These are phyloP conservation scores for Saccharomycopsis hybrid DNA, from an alignment of 1,139 yeast genomes.

Conservation along the genomic window DNA sequence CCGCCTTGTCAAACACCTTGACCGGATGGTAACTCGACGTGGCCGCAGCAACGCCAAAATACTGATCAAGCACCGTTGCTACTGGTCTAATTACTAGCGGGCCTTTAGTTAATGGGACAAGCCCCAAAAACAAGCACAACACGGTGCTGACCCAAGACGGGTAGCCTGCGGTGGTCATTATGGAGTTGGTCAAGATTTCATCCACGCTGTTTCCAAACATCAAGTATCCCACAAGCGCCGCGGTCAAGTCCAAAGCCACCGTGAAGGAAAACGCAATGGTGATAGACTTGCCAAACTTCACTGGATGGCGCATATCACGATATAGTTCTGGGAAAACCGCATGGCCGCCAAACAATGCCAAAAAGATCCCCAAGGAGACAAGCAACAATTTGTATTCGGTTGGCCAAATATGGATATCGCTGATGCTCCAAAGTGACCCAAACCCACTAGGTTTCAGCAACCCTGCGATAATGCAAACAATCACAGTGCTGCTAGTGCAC, in stretches of 20 bases:
- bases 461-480: constrained; percentile 58
- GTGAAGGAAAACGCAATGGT: constrained; percentile 59
- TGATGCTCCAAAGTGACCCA: constrained; percentile 58
- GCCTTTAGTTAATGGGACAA: constrained; percentile 81
- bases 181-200: constrained; percentile 79
- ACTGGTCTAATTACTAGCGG: constrained; percentile 88
- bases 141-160: constrained; percentile 59
- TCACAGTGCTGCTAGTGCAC: constrained; percentile 59
- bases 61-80: constrained; percentile 55
- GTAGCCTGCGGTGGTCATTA: constrained; percentile 64
- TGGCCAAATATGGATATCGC: constrained; percentile 46
- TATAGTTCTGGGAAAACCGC: constrained; percentile 78
- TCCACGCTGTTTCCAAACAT: constrained; percentile 78
- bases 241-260: constrained; percentile 60
- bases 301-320: constrained; percentile 77
- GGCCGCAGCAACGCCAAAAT: constrained; percentile 8
- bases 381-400: constrained; percentile 41
- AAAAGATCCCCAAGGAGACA: constrained; percentile 63
- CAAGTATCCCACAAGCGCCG: constrained; percentile 75
- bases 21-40: constrained; percentile 11
- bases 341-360: constrained; percentile 92
- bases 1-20: constrained; percentile 22
- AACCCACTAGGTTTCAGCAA: constrained; percentile 46
- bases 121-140: constrained; percentile 65
- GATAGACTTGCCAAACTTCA: constrained; percentile 44